These are phyloP conservation scores for Pittosporum tobira DNA, from an alignment of 129 eudicot genomes.

Conservation along the genomic window DNA sequence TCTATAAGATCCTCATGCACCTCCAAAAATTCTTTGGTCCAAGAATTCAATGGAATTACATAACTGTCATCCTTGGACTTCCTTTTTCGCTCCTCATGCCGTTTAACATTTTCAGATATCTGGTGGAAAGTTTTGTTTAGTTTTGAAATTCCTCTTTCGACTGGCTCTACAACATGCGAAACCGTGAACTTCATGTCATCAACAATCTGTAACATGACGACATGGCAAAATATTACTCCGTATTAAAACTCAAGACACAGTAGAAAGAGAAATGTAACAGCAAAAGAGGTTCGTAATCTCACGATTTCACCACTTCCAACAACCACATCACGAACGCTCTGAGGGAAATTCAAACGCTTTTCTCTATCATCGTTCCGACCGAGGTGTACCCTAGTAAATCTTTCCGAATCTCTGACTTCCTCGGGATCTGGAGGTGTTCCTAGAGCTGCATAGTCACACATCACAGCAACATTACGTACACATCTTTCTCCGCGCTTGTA, in stretches of 20 bases:
- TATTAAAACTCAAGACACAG: neutral
- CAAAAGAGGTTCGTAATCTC: slow-evolving; percentile 12
- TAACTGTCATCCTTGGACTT: slow-evolving; percentile 70
- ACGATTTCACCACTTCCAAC: slow-evolving; percentile 94
- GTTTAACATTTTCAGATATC: slow-evolving; percentile 79
- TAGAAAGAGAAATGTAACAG: neutral
- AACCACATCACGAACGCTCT: slow-evolving; percentile 88
- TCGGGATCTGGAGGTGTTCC: slow-evolving; percentile 87
- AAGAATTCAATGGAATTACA: slow-evolving; percentile 59
- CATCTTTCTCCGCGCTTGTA: slow-evolving; percentile 91
- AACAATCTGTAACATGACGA: slow-evolving; percentile 40
- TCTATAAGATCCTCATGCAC: slow-evolving; percentile 42
- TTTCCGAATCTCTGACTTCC: slow-evolving; percentile 72
- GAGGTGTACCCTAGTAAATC: slow-evolving; percentile 36
- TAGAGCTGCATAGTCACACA: slow-evolving; percentile 82
- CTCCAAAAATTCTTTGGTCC: slow-evolving; percentile 54
- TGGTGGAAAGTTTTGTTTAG: slow-evolving; percentile 80
- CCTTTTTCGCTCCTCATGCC: slow-evolving; percentile 51
- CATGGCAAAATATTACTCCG: neutral
- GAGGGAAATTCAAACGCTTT: slow-evolving; percentile 59
- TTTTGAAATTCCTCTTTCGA: slow-evolving; percentile 76
- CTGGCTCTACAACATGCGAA: slow-evolving; percentile 94
- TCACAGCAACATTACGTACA: slow-evolving; percentile 82
- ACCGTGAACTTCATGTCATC: slow-evolving; percentile 99
- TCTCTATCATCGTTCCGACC: slow-evolving; percentile 51